A percentile compares a stretch with the other conserved stretches of the same genome.
These are phyloP conservation scores for Pelargonium cotyledonis DNA, from an alignment of 441 rosid species.

Conservation along the genomic window DNA sequence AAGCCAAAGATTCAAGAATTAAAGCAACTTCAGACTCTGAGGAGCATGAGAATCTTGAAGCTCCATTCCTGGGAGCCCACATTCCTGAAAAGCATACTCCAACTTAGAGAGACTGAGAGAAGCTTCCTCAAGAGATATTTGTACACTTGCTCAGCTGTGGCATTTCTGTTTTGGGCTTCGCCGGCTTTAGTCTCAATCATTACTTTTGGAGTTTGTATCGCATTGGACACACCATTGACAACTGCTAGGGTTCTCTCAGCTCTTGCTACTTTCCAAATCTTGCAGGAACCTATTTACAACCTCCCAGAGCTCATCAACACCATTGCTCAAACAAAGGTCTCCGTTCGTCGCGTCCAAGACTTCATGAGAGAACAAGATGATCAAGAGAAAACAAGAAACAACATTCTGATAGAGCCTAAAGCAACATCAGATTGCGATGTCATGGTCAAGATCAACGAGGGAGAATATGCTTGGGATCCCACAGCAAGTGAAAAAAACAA, in stretches of 20 bases:
- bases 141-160: constrained; percentile 45
- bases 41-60: constrained; percentile 66
- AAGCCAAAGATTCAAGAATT: constrained; percentile 60
- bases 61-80: constrained; percentile 56
- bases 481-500: constrained; percentile 22
- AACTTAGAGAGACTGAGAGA: constrained; percentile 48
- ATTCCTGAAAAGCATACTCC: constrained; percentile 42
- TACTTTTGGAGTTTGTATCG: constrained; percentile 48
- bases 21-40: constrained; percentile 64
- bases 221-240: constrained; percentile 37
- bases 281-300: constrained; percentile 63
- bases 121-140: constrained; percentile 43
- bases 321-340: constrained; percentile 60
- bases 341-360: constrained; percentile 43
- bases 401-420: constrained; percentile 3
- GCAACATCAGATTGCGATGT: constrained; percentile 19
- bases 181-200: constrained; percentile 50
- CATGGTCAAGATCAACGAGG: constrained; percentile 33
- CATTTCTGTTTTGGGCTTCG: constrained; percentile 60
- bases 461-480: constrained; percentile 58
- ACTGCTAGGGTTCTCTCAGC: constrained; percentile 59
- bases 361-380: constrained; percentile 45
- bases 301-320: constrained; percentile 59
- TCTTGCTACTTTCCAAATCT: constrained; percentile 57
- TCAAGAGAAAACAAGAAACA: constrained; percentile 34